These are phyloP conservation scores for Ganoderma sinense DNA, from an alignment of 1,284 basidiomycete genomes.

Conservation along the genomic window DNA sequence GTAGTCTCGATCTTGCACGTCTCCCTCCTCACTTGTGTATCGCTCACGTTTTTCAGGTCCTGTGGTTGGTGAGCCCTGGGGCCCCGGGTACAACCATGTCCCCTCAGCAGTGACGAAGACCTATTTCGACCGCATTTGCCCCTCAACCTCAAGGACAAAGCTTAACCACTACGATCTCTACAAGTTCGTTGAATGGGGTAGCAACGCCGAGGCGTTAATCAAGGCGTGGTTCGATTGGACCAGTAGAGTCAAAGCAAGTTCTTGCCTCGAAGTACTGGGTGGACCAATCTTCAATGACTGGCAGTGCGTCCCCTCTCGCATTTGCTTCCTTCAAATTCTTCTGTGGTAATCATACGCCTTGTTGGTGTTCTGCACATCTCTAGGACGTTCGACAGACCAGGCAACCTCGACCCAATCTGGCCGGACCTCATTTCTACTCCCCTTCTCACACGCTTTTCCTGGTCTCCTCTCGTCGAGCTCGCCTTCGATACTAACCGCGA, in stretches of 20 bases:
- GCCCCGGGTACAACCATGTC: conserved; percentile 23
- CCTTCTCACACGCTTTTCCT: conserved; percentile 57
- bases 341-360: not conserved
- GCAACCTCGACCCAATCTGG: conserved; percentile 53
- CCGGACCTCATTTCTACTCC: conserved; percentile 56
- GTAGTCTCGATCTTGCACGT: conserved; percentile 15
- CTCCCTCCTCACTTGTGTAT: not conserved
- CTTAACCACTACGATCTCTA: not conserved
- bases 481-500: conserved; percentile 49
- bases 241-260: conserved; percentile 13
- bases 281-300: conserved; percentile 41
- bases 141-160: not conserved
- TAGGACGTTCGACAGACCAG: conserved; percentile 60
- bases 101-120: conserved; percentile 41
- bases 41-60: conserved; percentile 38
- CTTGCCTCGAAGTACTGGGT: conserved; percentile 24
- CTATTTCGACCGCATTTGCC: conserved; percentile 40
- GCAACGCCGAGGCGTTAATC: not conserved
- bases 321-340: too few species aligned
- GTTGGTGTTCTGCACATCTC: not conserved
- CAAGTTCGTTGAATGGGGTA: not conserved
- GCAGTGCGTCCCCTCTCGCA: conserved; percentile 11
- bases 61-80: conserved; percentile 45
- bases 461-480: conserved; percentile 66
- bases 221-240: conserved; percentile 5